Percentiles rank a stretch among this genome's conserved stretches.
phyloP scores from a whole-genome alignment of 2,329 filamentous ascomycete genomes.

The Arthrobotrys iridis region DNA sequence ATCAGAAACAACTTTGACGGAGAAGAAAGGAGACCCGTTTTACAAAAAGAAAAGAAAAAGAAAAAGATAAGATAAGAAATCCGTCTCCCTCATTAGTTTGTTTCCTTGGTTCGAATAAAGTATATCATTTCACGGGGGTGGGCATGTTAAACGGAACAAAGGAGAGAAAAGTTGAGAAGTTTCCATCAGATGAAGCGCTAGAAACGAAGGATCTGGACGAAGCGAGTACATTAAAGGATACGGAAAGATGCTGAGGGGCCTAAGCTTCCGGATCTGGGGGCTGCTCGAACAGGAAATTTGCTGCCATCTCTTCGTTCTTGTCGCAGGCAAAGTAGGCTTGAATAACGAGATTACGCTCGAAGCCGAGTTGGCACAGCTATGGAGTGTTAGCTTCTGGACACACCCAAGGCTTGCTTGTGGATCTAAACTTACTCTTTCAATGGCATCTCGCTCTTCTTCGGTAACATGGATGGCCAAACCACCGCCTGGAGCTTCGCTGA shows the following conservation, averaged over 20 bases:
- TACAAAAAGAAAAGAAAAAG: background rate
- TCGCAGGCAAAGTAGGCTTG: constrained; percentile 99
- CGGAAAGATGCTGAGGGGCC: background rate
- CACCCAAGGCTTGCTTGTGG: constrained; percentile 40
- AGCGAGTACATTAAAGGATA: constrained; percentile 25
- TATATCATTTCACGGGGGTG: constrained; percentile 6
- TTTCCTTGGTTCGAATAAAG: constrained; percentile 1
- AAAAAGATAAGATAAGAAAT: constrained; percentile 4
- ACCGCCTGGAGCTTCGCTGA: constrained; percentile 59
- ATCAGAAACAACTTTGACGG: too few species aligned
- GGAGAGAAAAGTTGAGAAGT: constrained; percentile 35
- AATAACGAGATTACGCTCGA: constrained; percentile 90
- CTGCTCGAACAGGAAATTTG: constrained; percentile 98
- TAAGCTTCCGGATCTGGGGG: constrained; percentile 75
- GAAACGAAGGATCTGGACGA: constrained; percentile 49
- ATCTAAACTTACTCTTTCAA: constrained; percentile 78
- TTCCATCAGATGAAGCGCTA: constrained; percentile 52
- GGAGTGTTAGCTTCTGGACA: constrained; percentile 13
- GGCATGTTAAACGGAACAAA: background rate
- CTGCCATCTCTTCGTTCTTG: constrained; percentile 98
- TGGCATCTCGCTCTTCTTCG: constrained; percentile 94
- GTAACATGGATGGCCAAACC: constrained; percentile 88
- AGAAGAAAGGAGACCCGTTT: too few species aligned
- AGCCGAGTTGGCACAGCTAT: constrained; percentile 89
- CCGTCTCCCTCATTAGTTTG: constrained; percentile 10